These are phyloP conservation scores for Pichia manshurica DNA, from an alignment of 805 yeast genomes.

Conservation along the genomic window DNA sequence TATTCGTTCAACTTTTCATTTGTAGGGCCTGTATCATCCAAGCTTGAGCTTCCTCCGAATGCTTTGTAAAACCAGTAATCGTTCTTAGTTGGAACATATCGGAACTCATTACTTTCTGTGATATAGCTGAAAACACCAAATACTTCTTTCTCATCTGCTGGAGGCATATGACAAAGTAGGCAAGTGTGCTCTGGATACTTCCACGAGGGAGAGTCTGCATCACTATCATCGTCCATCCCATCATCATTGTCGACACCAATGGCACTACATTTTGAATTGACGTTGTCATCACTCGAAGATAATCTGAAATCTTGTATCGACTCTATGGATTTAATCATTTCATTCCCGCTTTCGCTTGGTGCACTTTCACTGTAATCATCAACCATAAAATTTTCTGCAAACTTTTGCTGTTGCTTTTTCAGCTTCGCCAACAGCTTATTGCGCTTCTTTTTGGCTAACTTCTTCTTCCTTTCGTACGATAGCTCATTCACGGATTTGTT, in stretches of 20 bases:
- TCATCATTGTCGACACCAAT: conserved; percentile 27
- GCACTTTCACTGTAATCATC: conserved; percentile 26
- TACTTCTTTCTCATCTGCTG: conserved; percentile 49
- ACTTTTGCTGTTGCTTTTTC: conserved; percentile 71
- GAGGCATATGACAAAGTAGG: conserved; percentile 75
- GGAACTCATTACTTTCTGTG: conserved; percentile 50
- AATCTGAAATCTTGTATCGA: conserved; percentile 14
- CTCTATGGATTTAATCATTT: conserved; percentile 25
- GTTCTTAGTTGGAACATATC: conserved; percentile 55
- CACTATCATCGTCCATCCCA: conserved; percentile 11
- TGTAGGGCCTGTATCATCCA: conserved; percentile 22
- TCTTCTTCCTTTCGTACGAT: conserved; percentile 56
- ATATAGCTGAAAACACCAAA: conserved; percentile 71
- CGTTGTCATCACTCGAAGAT: conserved; percentile 2
- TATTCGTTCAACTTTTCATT: conserved; percentile 18
- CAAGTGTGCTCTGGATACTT: conserved; percentile 69
- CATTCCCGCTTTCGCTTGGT: conserved; percentile 14
- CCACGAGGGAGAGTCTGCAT: conserved; percentile 43
- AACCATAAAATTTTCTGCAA: conserved; percentile 49
- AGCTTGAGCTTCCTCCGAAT: conserved; percentile 46
- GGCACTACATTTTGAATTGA: conserved; percentile 14
- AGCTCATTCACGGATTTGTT: conserved; percentile 23
- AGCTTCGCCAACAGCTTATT: conserved; percentile 70
- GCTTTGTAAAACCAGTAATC: conserved; percentile 61
- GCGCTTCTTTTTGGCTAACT: conserved; percentile 63